Percentiles rank a stretch among this genome's conserved stretches.
These are phyloP conservation scores for Cladochytrium replicatum DNA, from an alignment of 192 early-diverging fungal species.

Conservation along the genomic window DNA sequence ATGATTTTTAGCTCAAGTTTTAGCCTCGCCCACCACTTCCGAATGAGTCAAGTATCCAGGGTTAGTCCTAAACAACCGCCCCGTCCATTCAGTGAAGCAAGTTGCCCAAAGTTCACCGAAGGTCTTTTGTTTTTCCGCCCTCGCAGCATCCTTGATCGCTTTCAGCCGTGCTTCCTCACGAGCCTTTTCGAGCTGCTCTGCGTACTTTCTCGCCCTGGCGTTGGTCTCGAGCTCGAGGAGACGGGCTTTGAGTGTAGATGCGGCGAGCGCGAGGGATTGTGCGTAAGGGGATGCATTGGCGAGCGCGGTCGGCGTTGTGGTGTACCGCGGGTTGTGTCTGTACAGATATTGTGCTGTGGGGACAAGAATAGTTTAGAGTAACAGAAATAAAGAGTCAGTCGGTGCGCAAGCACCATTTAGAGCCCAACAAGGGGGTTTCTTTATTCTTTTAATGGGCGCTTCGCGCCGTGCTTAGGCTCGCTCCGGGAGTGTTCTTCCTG, in stretches of 20 bases:
- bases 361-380: too few relatives aligned
- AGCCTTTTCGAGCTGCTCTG: conserved; percentile 27
- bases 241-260: conserved; percentile 23
- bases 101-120: conserved; percentile 32
- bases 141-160: conserved; percentile 18
- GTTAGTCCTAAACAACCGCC: conserved; percentile 23
- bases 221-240: conserved; percentile 34
- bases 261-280: conserved; percentile 20
- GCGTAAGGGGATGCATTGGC: conserved; percentile 23
- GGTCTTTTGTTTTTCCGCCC: conserved; percentile 19
- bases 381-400: too few relatives aligned
- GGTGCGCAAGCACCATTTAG: too few relatives aligned
- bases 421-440: background rate
- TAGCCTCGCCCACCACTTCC: conserved; percentile 39
- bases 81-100: conserved; percentile 32
- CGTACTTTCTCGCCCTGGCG: conserved; percentile 19
- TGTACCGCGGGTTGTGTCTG: conserved; percentile 44
- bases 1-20: too few relatives aligned
- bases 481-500: too few relatives aligned
- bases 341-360: conserved; percentile 46
- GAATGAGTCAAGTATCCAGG: conserved; percentile 20
- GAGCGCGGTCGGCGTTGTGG: conserved; percentile 10
- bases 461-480: too few relatives aligned
- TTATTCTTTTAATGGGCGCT: background rate
- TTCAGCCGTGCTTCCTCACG: conserved; percentile 27